Evolutionary conservation across 768 basidiomycete species (phyloP).

Genomic region (Suillus discolor): DNA sequence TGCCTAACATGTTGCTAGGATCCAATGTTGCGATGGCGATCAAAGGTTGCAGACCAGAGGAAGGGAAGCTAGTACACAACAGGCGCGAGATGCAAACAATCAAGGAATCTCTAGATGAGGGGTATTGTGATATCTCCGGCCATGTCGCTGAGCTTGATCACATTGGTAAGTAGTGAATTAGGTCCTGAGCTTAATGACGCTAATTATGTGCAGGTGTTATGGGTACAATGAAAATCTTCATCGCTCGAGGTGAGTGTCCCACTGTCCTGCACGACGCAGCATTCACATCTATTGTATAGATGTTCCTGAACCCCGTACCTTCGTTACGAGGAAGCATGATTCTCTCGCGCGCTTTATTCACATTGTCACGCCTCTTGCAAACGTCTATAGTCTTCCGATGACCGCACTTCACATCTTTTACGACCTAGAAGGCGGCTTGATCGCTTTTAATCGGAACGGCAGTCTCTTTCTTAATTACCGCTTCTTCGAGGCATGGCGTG

Average conservation of each 20-base stretch:
- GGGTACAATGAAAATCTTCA: constrained; percentile 62
- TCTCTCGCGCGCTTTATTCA: constrained; percentile 72
- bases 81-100: constrained; percentile 69
- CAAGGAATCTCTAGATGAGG: constrained; percentile 75
- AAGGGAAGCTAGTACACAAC: constrained; percentile 60
- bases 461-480: constrained; percentile 88
- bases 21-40: constrained; percentile 75
- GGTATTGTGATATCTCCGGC: constrained; percentile 81
- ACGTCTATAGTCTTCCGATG: constrained; percentile 74
- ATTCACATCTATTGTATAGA: constrained; percentile 43
- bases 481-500: constrained; percentile 87
- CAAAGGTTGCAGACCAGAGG: constrained; percentile 72
- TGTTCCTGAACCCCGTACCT: constrained; percentile 48
- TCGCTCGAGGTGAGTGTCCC: constrained; percentile 54
- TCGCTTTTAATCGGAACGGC: constrained; percentile 92
- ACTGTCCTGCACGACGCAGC: constrained; percentile 5
- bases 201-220: constrained; percentile 50
- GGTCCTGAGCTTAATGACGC: constrained; percentile 2
- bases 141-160: constrained; percentile 58
- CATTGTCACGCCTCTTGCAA: constrained; percentile 63
- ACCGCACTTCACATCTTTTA: constrained; percentile 85
- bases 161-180: constrained; percentile 48
- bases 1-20: constrained; percentile 24
- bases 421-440: constrained; percentile 76
- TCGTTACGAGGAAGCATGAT: constrained; percentile 57